A percentile compares a stretch with the other conserved stretches of the same genome.
Evolutionary conservation across 1,284 basidiomycete species (phyloP).

Genomic region (Austroboletus niveus): DNA sequence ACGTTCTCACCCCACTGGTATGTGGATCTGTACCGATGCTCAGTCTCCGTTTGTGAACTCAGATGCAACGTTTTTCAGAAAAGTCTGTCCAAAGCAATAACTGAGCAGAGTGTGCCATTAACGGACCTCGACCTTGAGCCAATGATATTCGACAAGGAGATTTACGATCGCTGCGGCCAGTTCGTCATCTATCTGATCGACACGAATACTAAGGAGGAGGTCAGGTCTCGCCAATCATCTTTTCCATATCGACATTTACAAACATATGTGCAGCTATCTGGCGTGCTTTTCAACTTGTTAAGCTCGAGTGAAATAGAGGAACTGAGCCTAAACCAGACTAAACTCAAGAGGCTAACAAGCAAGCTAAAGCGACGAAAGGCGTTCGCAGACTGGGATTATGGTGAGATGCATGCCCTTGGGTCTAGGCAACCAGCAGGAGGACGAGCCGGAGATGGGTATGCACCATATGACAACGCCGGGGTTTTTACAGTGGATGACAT

Average conservation of each 20-base stretch:
- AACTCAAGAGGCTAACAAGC: neutral
- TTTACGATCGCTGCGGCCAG: neutral
- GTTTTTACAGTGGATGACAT: neutral
- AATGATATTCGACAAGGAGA: neutral
- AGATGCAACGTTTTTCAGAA: neutral
- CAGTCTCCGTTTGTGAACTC: too few species aligned
- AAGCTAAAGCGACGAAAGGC: neutral
- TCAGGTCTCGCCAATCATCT: neutral
- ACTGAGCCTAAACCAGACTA: neutral
- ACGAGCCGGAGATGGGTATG: constrained; percentile 3
- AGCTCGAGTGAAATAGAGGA: fast-evolving
- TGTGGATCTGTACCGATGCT: too few species aligned
- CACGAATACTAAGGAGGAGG: neutral
- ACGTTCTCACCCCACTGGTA: too few species aligned
- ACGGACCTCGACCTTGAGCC: fast-evolving
- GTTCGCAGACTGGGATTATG: neutral
- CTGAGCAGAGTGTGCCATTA: neutral
- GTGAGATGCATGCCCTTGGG: neutral
- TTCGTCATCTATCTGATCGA: neutral
- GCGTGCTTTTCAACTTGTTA: neutral
- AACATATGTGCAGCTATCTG: neutral
- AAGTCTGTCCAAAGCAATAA: neutral
- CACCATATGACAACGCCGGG: neutral
- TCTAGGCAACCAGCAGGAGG: neutral
- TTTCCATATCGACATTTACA: neutral